These are phyloP conservation scores for Polytrichum formosum DNA, from an alignment of 225 moss, liverwort and hornwort genomes.

Conservation along the genomic window DNA sequence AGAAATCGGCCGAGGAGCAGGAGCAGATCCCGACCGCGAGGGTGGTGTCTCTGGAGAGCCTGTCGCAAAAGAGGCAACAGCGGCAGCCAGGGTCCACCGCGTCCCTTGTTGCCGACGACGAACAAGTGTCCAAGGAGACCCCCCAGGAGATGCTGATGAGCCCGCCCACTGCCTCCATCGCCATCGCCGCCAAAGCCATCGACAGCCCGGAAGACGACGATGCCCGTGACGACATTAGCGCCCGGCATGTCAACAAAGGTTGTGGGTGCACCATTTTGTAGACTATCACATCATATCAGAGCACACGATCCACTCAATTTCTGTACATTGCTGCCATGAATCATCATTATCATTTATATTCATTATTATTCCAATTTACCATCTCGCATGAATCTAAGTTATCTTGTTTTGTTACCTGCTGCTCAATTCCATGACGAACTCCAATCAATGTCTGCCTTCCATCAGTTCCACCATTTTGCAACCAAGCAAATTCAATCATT, in stretches of 20 bases:
- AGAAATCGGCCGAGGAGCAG: not conserved
- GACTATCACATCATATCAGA: not conserved
- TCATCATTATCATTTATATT: not conserved
- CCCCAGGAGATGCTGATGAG: slow-evolving; percentile 7
- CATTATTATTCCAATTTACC: too few species aligned
- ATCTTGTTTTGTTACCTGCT: too few species aligned
- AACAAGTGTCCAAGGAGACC: slow-evolving; percentile 8
- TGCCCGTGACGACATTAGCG: slow-evolving; percentile 1
- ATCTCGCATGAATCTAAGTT: too few species aligned
- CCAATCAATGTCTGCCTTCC: too few species aligned
- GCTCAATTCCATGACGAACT: too few species aligned
- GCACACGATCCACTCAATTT: not conserved
- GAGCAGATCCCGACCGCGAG: slow-evolving; percentile 9
- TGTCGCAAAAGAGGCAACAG: not conserved
- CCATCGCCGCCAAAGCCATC: slow-evolving; percentile 3
- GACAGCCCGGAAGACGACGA: slow-evolving; percentile 3
- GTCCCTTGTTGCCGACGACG: not conserved
- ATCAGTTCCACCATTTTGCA: too few species aligned
- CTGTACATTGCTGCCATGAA: not conserved
- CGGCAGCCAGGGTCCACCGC: not conserved
- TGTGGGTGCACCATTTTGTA: slow-evolving; percentile 34
- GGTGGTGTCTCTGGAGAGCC: not conserved
- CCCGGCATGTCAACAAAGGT: not conserved
- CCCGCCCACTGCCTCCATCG: slow-evolving; percentile 1
- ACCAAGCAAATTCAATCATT: too few species aligned